phyloP scores from a whole-genome alignment of 208 protist genomes.

The Trypanosomatidae sp. region DNA sequence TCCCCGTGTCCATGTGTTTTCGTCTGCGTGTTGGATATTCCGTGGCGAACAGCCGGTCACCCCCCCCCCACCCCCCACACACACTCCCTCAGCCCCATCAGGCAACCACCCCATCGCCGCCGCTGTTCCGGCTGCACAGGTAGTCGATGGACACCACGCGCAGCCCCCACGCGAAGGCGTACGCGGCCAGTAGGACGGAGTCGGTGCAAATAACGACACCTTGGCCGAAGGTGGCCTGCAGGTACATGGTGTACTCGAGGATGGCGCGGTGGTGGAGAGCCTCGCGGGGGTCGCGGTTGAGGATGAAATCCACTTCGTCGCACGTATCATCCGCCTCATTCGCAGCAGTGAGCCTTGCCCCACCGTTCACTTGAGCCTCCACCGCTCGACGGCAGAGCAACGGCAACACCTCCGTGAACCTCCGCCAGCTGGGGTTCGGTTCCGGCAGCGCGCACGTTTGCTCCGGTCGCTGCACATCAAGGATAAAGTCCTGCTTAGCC shows the following conservation, averaged over 20 bases:
- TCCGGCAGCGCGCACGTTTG: conserved; percentile 43
- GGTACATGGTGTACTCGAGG: conserved; percentile 47
- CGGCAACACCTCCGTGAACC: conserved; percentile 32
- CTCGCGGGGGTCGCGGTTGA: conserved; percentile 51
- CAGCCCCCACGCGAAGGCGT: conserved; percentile 60
- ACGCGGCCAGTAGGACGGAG: conserved; percentile 64
- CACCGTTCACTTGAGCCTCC: neutral
- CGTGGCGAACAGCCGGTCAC: neutral
- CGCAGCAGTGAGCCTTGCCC: neutral
- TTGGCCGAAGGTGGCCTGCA: conserved; percentile 29
- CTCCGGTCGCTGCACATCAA: conserved; percentile 61
- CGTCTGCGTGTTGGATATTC: neutral
- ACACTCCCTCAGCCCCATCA: neutral
- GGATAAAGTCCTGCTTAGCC: conserved; percentile 55
- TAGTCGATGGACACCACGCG: conserved; percentile 47
- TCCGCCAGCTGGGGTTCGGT: conserved; percentile 35
- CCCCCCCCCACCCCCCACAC: neutral
- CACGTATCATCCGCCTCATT: neutral
- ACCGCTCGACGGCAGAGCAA: conserved; percentile 17
- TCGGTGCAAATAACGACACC: conserved; percentile 68
- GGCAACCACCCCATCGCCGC: neutral
- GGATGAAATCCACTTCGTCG: conserved; percentile 36
- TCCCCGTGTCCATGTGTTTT: neutral
- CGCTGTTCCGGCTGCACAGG: conserved; percentile 3
- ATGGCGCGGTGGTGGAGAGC: conserved; percentile 38